These are phyloP conservation scores for Akanthomyces muscarius DNA, from an alignment of 2,329 filamentous ascomycete genomes.

Conservation along the genomic window DNA sequence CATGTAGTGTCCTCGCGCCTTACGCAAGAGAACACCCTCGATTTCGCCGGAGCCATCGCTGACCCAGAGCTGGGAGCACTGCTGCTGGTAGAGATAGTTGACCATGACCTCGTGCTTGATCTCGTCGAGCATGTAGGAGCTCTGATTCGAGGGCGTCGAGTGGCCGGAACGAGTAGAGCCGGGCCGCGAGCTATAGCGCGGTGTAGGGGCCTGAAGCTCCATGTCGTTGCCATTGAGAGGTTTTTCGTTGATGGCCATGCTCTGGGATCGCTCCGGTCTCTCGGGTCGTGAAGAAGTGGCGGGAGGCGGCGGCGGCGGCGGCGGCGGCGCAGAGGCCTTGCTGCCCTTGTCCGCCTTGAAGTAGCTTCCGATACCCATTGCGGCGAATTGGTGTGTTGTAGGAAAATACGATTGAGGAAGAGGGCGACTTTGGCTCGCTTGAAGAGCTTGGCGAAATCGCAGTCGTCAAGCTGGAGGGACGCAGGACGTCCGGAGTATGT, in stretches of 20 bases:
- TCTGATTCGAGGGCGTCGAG: constrained; percentile 40
- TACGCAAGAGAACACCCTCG: constrained; percentile 70
- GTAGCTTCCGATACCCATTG: constrained; percentile 60
- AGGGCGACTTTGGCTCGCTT: not conserved
- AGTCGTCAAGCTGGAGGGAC: constrained; percentile 10
- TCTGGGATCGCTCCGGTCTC: constrained; percentile 24
- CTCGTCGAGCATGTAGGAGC: constrained; percentile 60
- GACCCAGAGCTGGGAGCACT: constrained; percentile 71
- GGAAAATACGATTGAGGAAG: not conserved
- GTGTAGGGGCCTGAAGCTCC: constrained; percentile 47
- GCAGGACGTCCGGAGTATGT: constrained; percentile 1
- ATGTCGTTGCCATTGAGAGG: constrained; percentile 37
- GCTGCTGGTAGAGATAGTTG: constrained; percentile 77
- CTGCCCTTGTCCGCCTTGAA: constrained; percentile 47
- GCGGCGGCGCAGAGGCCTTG: constrained; percentile 18
- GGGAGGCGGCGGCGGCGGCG: constrained; percentile 17
- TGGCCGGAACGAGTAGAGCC: constrained; percentile 46
- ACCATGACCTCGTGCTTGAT: constrained; percentile 82
- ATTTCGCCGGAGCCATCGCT: constrained; percentile 62
- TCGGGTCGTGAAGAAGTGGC: constrained; percentile 21
- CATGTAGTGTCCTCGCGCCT: constrained; percentile 64
- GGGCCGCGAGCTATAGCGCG: constrained; percentile 47
- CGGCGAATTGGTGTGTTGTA: constrained; percentile 18
- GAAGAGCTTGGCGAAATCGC: not conserved
- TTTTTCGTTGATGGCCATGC: constrained; percentile 36